Evolutionary conservation across 805 yeast species (phyloP), one percentile per base, ranked within the genome.

Genomic region (Cyberlindnera mississippiensis): DNA sequence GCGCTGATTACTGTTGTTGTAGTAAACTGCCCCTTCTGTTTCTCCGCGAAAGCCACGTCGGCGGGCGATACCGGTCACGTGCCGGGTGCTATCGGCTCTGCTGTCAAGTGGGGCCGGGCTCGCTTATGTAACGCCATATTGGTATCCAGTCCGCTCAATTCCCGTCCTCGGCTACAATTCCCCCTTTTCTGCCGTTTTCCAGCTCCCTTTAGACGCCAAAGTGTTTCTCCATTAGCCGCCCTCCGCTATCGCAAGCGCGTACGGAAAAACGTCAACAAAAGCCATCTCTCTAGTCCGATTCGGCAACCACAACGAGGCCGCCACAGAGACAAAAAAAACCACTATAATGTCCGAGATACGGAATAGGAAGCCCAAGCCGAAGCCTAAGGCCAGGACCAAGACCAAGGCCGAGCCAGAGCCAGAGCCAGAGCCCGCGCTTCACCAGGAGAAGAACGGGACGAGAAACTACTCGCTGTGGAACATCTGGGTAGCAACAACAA

Each of bases 401-500:
- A 3, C 13, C 9, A 4, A 15, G 12, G 17, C 26, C 26, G 11
- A 20, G 24, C 24, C 27, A 18, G n/a, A 13, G 26, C 6, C 29
- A 28, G n/a, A 10, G 17, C 6, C 24, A 22, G 3, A 17, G 27
- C 17, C 4, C 22, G 4, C 27, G n/a, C n/a, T n/a, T n/a, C 37
- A 15, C 24, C 33, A 19, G 14, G 15, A 22, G 30, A n/a, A 20
- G 11, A 39, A 37, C 33, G 39, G 31, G 39, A 40, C 28, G 33
- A 48, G 53, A 37, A 72, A 63, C 47, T 74, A 68, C 57, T 76
- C 85, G 1, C 63, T 82, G 13, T 75, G 80, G 77, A 78, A 80
- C 56, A 75, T 80, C 15, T 80, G 84, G 76, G 75, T 82, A 9
- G 83, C 85, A 4, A 69, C 80, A 1, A 67, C 80, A 9, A 62